phyloP scores from a whole-genome alignment of 2,329 filamentous ascomycete genomes.

The Corinectria fuckeliana region DNA sequence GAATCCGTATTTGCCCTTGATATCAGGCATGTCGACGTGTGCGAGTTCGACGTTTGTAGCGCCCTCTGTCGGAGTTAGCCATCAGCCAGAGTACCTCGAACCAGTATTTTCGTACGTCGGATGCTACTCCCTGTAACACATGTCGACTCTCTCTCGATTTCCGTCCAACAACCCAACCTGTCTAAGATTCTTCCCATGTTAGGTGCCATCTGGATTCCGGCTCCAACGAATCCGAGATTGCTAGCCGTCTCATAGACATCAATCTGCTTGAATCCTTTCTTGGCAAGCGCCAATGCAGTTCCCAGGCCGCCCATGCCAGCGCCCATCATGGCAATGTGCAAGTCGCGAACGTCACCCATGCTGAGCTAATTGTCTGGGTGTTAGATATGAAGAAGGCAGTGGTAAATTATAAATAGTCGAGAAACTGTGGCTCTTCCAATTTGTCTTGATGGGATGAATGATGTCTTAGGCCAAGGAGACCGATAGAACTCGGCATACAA shows the following conservation, averaged over 20 bases:
- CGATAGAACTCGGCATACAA: background rate
- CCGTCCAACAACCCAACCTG: conserved; percentile 73
- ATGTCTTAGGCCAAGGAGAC: background rate
- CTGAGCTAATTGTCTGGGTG: background rate
- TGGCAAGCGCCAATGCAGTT: conserved; percentile 46
- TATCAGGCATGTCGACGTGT: conserved; percentile 72
- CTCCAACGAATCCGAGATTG: conserved; percentile 62
- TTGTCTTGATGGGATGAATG: background rate
- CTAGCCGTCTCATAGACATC: conserved; percentile 38
- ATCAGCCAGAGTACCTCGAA: background rate
- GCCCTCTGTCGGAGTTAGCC: conserved; percentile 59
- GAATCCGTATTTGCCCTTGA: conserved; percentile 72
- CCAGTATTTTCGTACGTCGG: conserved; percentile 30
- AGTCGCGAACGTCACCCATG: conserved; percentile 29
- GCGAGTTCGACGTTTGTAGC: conserved; percentile 72
- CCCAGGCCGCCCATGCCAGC: conserved; percentile 50
- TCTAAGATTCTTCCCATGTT: conserved; percentile 83
- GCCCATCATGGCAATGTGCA: conserved; percentile 36
- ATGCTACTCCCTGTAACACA: conserved; percentile 40
- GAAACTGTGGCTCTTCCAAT: background rate
- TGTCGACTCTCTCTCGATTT: conserved; percentile 53
- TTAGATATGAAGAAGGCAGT: background rate
- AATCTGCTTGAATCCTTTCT: conserved; percentile 36
- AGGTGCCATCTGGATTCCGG: conserved; percentile 83
- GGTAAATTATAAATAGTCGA: background rate